Conservation (phyloP, 257 asterid genomes). For the Cinchona pubescens region DNA sequence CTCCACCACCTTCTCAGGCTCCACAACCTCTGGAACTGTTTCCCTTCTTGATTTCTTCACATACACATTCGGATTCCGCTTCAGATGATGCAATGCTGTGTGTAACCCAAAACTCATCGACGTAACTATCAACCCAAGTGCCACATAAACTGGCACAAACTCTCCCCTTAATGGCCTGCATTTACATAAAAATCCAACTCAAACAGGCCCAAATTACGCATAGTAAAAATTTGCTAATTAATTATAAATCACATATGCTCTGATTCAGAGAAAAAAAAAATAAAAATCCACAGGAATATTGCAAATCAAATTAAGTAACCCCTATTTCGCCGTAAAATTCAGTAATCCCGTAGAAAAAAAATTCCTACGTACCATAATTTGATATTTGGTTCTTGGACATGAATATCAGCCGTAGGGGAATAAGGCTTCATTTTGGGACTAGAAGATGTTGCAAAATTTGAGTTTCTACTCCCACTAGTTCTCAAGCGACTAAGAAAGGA, state of each 20-base stretch:
- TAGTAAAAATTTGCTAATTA: too few relatives aligned
- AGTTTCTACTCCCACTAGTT: conserved; percentile 13
- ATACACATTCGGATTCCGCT: conserved; percentile 26
- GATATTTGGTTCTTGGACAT: conserved; percentile 13
- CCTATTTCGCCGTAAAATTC: too few relatives aligned
- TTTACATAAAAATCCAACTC: too few relatives aligned
- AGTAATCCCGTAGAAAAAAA: neutral
- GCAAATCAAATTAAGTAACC: too few relatives aligned
- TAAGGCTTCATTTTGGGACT: conserved; percentile 30
- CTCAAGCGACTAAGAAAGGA: conserved; percentile 19
- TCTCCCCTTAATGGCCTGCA: conserved; percentile 16
- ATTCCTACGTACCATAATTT: conserved; percentile 31
- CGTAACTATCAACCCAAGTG: conserved; percentile 28
- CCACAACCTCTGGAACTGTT: conserved; percentile 34
- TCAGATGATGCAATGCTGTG: conserved; percentile 29
- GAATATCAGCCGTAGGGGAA: conserved; percentile 6
- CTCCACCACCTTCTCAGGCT: conserved; percentile 34
- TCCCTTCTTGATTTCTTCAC: conserved; percentile 37
- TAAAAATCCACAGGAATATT: too few relatives aligned
- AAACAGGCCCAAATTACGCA: too few relatives aligned
- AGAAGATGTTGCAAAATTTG: conserved; percentile 29
- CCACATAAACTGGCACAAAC: conserved; percentile 30
- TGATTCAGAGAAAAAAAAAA: too few relatives aligned
- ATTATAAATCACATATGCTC: too few relatives aligned
- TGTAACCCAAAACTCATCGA: conserved; percentile 20